Conservation (phyloP, 495 filamentous ascomycete species). For the Aspergillus funiculosus region DNA sequence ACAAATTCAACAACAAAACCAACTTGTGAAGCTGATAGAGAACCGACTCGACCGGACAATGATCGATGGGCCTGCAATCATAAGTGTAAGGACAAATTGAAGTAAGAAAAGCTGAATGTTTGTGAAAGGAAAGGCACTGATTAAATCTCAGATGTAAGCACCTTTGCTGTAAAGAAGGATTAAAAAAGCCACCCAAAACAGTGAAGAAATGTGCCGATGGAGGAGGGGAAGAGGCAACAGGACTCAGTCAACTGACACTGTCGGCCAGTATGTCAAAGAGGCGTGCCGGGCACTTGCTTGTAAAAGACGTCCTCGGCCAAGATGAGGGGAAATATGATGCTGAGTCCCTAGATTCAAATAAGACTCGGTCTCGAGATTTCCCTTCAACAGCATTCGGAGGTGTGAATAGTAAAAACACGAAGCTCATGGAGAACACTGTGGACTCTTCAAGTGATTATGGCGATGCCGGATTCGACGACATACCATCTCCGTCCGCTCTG, state of each 20-base stretch:
- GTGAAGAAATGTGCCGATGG: constrained; percentile 29
- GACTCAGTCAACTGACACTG: constrained; percentile 27
- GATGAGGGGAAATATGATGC: neutral
- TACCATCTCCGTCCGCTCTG: constrained; percentile 38
- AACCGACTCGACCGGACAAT: constrained; percentile 59
- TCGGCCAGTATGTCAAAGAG: constrained; percentile 28
- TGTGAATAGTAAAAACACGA: neutral
- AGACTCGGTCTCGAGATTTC: neutral
- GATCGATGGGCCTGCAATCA: constrained; percentile 90
- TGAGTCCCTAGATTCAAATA: neutral
- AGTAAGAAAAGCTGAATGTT: constrained; percentile 23
- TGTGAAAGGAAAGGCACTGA: neutral
- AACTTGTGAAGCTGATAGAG: constrained; percentile 24
- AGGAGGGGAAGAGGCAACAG: constrained; percentile 17
- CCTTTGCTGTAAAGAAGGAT: constrained; percentile 79
- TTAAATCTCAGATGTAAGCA: constrained; percentile 59
- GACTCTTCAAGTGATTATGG: constrained; percentile 32
- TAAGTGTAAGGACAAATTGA: constrained; percentile 68
- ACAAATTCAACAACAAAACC: constrained; percentile 8
- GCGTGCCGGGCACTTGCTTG: constrained; percentile 1
- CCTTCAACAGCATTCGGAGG: neutral
- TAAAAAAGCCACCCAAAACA: constrained; percentile 68
- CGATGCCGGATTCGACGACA: constrained; percentile 31
- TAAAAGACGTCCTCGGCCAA: neutral
- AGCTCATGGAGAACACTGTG: neutral